Base-by-base conservation (phyloP, 306 rosid species). In the Crotalaria pallida region DNA sequence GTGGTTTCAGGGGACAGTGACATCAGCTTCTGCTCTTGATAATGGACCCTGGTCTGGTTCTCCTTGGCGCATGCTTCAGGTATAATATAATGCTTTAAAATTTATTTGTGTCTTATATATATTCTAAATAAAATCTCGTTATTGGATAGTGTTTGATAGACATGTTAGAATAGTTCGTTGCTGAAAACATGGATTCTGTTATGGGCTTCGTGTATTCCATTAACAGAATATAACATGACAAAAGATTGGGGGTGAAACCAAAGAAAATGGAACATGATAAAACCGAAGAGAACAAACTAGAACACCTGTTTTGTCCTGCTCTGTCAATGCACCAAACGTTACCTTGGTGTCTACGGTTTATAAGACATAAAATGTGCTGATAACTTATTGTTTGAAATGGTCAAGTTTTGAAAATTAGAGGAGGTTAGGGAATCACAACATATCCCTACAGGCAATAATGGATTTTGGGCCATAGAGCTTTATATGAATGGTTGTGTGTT, bases 41-140 rank as follows among this genome's bases (percentile, higher is more conserved):
- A 60, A 17, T 33, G 83, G 79, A 23, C 84, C 70, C 22, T 88
- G 89, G 92, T 66, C 11, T 61, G 62, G 78, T 17, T 88, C 92
- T 44, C 89, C 92, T 5, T 88, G 94, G 94, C 88, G 94, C 21
- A 79, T 75, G 87, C 88, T 88, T 81, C 82, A 88, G 90, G 94
- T 88, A n/a, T 57, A 13, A 26, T 47, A 41, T 19, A 7, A 74
- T 60, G 40, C 15, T 3, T 17, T 2, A 10, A 17, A 21, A 21
- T 26, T 29, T 29, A 9, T 23, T 44, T 34, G 13, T 16, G 52
- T 57, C 52, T 17, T 18, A 2, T 27, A n/a, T 50, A 33, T 58
- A 58, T 44, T 57, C 48, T 6, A 57, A 45, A 12, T 31, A 3
- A n/a, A 6, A 26, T 55, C 18, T 69, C n/a, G 11, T 40, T 17